These are phyloP conservation scores for Skeletonema menzelii DNA, from an alignment of 108 stramenopile genomes.

Conservation along the genomic window DNA sequence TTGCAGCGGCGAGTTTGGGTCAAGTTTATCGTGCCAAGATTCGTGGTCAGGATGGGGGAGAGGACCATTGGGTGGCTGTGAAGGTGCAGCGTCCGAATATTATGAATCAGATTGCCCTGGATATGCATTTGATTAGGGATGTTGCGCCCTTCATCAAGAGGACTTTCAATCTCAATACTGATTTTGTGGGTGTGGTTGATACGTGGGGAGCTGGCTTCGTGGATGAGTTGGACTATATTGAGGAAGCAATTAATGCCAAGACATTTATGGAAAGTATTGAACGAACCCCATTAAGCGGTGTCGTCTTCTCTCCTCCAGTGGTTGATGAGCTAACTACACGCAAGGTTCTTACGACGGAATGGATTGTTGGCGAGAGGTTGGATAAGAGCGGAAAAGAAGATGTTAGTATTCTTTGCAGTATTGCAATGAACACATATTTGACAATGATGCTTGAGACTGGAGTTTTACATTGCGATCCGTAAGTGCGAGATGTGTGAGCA, in stretches of 20 bases:
- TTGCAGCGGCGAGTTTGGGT: conserved; percentile 93
- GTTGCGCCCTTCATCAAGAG: conserved; percentile 65
- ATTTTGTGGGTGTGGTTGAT: conserved; percentile 86
- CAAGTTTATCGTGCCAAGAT: conserved; percentile 89
- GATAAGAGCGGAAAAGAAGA: conserved; percentile 75
- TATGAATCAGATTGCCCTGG: conserved; percentile 91
- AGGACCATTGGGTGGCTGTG: conserved; percentile 77
- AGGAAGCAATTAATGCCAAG: conserved; percentile 87
- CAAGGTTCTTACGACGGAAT: conserved; percentile 87
- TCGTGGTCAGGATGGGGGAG: conserved; percentile 10
- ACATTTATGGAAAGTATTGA: conserved; percentile 66
- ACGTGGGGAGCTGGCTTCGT: conserved; percentile 94
- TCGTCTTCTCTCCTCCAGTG: conserved; percentile 78
- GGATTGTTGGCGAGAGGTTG: conserved; percentile 93
- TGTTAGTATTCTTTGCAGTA: conserved; percentile 79
- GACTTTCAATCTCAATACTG: conserved; percentile 76
- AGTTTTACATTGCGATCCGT: conserved; percentile 57
- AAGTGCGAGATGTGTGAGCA: background rate
- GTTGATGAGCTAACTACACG: conserved; percentile 75
- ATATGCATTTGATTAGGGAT: conserved; percentile 92
- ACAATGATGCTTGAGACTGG: conserved; percentile 87
- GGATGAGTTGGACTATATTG: conserved; percentile 93
- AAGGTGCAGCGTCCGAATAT: conserved; percentile 96
- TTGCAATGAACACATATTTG: conserved; percentile 91
- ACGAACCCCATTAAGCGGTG: conserved; percentile 72